Evolutionary conservation across 2,329 filamentous ascomycete genomes (phyloP), one percentile per base, ranked within the genome.

Genomic region (Xenosphaeropsis pyriputrescens): DNA sequence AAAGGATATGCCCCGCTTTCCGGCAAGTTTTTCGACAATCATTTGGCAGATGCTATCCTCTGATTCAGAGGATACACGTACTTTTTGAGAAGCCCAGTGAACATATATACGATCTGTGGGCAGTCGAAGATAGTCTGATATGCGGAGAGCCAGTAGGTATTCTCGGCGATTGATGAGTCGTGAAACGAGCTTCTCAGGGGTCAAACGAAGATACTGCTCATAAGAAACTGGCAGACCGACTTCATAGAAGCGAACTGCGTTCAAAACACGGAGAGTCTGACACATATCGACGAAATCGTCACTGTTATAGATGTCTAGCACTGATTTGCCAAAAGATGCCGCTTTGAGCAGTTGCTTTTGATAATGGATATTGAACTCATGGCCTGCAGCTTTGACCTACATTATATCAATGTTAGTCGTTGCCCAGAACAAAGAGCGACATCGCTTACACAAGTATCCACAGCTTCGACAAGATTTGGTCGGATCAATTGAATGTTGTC

Each of bases 241-340:
- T 50, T 93, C 83, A 54, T 91, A 96, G 57, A 83, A 93, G 37
- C 91, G 78, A 11, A 89, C 82, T 6, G 89, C 89, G 50, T 95
- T 96, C 35, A 98, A 67, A 0, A 98, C 88, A 13, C 91, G 79
- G 13, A 98, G 63, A 1, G 80, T 91, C 57, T 98, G 89, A 48
- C 86, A 94, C 79, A 95, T 96, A 45, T 96, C 89, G 38, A 98
- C 91, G 59, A 96, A 98, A 46, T 98, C 89, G 52, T 98, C 91
- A 53, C 88, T 95, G 58, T 91, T 95, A 61, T 96, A 98, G 11
- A 96, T 77, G 50, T 96, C 91, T 3, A 98, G 70, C 0, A 96
- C 91, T 0, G 91, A 96, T 57, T 98, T 98, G 43, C 91, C 91
- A 56, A 95, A 96, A 0, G 89, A 96, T 0, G 91, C 91, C 5